Conservation (phyloP, 345 rosid species). For the Mercurialis annua region DNA sequence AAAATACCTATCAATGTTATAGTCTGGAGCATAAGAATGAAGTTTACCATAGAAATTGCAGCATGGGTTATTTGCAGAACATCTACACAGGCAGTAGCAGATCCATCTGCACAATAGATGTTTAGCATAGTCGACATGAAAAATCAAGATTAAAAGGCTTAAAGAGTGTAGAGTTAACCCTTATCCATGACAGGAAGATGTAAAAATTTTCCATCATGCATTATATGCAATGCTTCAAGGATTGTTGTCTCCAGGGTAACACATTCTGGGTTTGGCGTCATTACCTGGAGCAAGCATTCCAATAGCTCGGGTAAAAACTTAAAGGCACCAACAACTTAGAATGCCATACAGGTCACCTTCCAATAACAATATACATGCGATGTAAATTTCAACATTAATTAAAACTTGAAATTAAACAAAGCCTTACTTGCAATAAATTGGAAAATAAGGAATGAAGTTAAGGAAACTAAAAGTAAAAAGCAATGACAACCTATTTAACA, state of each 20-base stretch:
- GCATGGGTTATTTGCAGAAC: constrained; percentile 96
- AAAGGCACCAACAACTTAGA: background rate
- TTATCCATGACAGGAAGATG: constrained; percentile 91
- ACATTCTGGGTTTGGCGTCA: constrained; percentile 93
- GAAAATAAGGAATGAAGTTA: background rate
- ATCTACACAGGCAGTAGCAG: constrained; percentile 73
- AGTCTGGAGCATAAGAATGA: constrained; percentile 5
- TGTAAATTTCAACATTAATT: background rate
- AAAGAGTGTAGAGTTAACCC: constrained; percentile 37
- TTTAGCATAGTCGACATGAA: background rate
- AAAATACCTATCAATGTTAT: background rate
- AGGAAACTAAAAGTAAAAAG: background rate
- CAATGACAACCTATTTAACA: background rate
- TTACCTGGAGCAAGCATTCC: constrained; percentile 49
- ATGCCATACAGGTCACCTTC: background rate
- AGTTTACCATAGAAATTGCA: constrained; percentile 85
- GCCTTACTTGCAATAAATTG: background rate
- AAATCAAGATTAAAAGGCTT: background rate
- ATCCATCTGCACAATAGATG: constrained; percentile 60
- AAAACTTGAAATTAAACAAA: background rate
- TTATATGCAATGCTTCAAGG: constrained; percentile 86
- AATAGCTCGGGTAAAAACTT: background rate
- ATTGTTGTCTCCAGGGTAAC: constrained; percentile 73
- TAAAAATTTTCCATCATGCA: constrained; percentile 97
- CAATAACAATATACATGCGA: background rate